Evolutionary conservation across 2,329 filamentous ascomycete genomes (phyloP).

Genomic region (Calonectria montana): DNA sequence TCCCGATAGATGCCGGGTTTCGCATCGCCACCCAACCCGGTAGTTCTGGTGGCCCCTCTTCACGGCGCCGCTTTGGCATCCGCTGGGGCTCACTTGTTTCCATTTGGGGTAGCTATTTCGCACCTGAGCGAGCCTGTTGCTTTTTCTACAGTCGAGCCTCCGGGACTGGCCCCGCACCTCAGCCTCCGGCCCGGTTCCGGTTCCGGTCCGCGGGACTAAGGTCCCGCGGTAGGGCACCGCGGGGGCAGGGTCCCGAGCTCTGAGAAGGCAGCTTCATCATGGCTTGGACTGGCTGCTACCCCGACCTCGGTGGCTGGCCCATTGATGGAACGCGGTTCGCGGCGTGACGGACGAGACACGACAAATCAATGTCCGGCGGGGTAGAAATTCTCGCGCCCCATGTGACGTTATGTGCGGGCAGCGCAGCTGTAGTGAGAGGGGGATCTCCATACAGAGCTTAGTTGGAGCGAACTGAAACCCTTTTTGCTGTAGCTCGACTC

Average conservation of each 20-base stretch:
- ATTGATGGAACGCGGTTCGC: slow-evolving; percentile 8
- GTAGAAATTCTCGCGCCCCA: slow-evolving; percentile 33
- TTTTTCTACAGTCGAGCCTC: slow-evolving; percentile 6
- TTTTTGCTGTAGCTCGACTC: slow-evolving; percentile 12
- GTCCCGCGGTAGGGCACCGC: neutral
- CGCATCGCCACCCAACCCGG: slow-evolving; percentile 31
- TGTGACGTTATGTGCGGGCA: slow-evolving; percentile 37
- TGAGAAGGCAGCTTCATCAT: slow-evolving; percentile 15
- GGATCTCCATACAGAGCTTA: slow-evolving; percentile 20
- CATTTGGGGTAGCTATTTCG: slow-evolving; percentile 11
- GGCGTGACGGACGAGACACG: slow-evolving; percentile 1
- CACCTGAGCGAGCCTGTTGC: neutral
- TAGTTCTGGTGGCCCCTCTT: slow-evolving; percentile 15
- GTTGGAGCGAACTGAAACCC: slow-evolving; percentile 18
- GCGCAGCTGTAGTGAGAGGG: neutral
- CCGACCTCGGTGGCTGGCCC: slow-evolving; percentile 32
- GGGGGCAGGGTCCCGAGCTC: slow-evolving; percentile 19
- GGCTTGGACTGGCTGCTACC: slow-evolving; percentile 14
- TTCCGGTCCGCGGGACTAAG: slow-evolving; percentile 26
- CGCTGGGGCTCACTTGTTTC: neutral
- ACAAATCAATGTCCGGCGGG: slow-evolving; percentile 28
- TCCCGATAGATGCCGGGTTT: slow-evolving; percentile 37
- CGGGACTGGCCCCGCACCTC: slow-evolving; percentile 18
- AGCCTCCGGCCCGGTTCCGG: slow-evolving; percentile 39
- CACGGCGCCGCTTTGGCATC: neutral